phyloP scores from a whole-genome alignment of 257 asterid species.

The Solanum virginianum region DNA sequence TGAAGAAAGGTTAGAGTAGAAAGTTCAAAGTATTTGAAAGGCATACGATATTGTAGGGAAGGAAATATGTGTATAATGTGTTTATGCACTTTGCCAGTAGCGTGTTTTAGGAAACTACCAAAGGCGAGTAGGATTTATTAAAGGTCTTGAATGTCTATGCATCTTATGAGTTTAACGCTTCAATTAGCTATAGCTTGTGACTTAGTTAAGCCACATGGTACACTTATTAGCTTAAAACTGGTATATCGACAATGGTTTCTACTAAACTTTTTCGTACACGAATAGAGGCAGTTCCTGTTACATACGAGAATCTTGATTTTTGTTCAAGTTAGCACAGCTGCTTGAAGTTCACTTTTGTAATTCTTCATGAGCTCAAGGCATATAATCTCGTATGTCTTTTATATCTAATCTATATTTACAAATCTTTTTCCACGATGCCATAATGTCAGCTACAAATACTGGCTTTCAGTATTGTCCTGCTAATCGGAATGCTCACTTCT shows the following conservation, averaged over 20 bases:
- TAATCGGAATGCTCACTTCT: slow-evolving; percentile 8
- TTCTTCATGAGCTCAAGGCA: neutral
- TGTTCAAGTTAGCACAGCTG: neutral
- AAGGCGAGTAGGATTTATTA: neutral
- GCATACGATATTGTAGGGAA: neutral
- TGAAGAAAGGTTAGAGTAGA: neutral
- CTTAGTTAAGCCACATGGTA: neutral
- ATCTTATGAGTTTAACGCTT: neutral
- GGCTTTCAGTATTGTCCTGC: neutral
- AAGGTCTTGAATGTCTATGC: neutral
- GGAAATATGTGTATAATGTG: neutral
- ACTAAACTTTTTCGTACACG: neutral
- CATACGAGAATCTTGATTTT: neutral
- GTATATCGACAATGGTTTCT: neutral
- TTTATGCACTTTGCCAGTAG: neutral
- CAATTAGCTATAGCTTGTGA: neutral
- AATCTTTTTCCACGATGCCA: neutral
- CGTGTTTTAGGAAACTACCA: neutral
- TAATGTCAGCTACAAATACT: neutral
- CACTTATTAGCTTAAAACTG: neutral
- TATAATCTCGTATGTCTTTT: neutral
- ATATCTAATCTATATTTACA: neutral
- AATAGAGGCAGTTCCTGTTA: neutral
- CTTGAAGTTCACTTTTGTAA: neutral
- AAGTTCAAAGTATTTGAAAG: neutral